Conservation (phyloP, 2,329 filamentous ascomycete species). For the Dactylonectria macrodidyma region DNA sequence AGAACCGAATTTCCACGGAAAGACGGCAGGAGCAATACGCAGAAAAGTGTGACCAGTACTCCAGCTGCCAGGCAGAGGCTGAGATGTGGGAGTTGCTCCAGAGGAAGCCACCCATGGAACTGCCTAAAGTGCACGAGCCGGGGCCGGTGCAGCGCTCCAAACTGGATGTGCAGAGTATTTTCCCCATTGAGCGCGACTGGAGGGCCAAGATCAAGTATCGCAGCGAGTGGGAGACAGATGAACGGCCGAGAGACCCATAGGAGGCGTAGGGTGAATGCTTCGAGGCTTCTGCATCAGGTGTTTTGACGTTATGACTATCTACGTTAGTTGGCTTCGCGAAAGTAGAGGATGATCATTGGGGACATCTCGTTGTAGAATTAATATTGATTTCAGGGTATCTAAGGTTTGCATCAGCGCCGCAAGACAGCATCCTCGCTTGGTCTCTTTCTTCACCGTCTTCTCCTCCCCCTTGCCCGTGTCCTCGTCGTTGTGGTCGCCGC, state of each 20-base stretch:
- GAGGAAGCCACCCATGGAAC: slow-evolving; percentile 54
- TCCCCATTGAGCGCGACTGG: slow-evolving; percentile 58
- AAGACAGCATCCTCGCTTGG: not conserved
- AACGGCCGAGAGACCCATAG: not conserved
- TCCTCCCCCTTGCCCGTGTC: slow-evolving; percentile 52
- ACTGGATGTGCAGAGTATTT: slow-evolving; percentile 54
- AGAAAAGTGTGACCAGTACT: slow-evolving; percentile 58
- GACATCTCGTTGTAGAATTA: not conserved
- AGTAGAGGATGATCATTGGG: not conserved
- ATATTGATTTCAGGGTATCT: slow-evolving; percentile 28
- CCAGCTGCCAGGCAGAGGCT: slow-evolving; percentile 59
- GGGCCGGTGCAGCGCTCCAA: slow-evolving; percentile 48
- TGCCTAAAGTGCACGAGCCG: slow-evolving; percentile 51
- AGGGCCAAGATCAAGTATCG: slow-evolving; percentile 53
- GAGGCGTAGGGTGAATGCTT: not conserved
- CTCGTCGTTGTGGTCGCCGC: slow-evolving; percentile 26
- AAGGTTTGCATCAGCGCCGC: not conserved
- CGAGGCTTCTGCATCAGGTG: not conserved
- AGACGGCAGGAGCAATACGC: slow-evolving; percentile 61
- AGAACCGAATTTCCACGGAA: slow-evolving; percentile 58
- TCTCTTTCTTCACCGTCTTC: slow-evolving; percentile 39
- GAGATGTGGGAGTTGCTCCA: slow-evolving; percentile 63
- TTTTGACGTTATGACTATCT: not conserved
- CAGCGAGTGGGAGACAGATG: slow-evolving; percentile 60
- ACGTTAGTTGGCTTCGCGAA: not conserved